phyloP scores from a whole-genome alignment of 441 rosid species.

The Lepidium campestre region DNA sequence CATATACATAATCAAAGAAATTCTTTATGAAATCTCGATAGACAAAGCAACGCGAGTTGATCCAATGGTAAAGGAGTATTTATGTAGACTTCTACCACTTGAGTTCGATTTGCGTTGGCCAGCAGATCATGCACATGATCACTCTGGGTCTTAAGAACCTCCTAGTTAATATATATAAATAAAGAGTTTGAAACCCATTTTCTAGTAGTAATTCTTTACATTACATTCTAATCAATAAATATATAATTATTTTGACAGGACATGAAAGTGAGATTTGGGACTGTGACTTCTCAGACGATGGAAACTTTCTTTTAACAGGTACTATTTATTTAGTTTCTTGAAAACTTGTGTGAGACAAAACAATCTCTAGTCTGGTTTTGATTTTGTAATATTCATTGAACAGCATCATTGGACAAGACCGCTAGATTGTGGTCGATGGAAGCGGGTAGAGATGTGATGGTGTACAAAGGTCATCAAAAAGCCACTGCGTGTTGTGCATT shows the following conservation, averaged over 20 bases:
- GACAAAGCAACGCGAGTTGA: no score
- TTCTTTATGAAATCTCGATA: no score
- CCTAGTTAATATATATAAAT: no score
- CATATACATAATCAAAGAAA: no score
- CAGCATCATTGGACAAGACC: constrained; percentile 86
- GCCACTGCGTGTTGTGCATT: constrained; percentile 81
- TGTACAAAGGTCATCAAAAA: constrained; percentile 78
- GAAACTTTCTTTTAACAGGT: constrained; percentile 90
- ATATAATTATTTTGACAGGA: constrained; percentile 45
- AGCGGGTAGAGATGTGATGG: constrained; percentile 49
- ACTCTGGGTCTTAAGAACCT: no score
- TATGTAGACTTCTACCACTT: no score
- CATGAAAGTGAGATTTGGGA: constrained; percentile 96
- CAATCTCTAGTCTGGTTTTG: constrained; percentile 1
- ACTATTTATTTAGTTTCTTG: neutral
- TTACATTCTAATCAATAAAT: neutral
- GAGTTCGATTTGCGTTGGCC: no score
- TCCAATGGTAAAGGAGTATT: no score
- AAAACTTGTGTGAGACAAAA: neutral
- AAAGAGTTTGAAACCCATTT: no score
- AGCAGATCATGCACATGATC: no score
- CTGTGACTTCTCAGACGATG: constrained; percentile 90
- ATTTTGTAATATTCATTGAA: neutral
- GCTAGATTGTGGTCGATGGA: constrained; percentile 81
- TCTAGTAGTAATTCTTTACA: no score